phyloP scores from a whole-genome alignment of 2,329 filamentous ascomycete species.

The Neofusicoccum umdonicola region DNA sequence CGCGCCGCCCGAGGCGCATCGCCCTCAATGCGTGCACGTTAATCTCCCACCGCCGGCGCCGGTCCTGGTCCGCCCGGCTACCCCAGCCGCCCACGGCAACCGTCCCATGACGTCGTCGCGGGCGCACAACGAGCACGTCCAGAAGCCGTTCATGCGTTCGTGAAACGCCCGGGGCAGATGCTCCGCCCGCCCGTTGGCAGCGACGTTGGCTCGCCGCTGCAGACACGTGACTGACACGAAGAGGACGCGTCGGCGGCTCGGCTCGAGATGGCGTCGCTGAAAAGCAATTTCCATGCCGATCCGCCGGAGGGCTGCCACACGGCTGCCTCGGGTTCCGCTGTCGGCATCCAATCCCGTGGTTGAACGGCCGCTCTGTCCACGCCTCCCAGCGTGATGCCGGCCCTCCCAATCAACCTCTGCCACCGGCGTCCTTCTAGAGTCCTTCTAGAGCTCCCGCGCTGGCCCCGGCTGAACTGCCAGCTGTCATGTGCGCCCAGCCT shows the following conservation, averaged over 20 bases:
- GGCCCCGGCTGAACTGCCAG: background rate
- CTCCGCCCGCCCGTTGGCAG: background rate
- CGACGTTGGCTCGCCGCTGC: background rate
- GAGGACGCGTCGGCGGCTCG: slow-evolving; percentile 12
- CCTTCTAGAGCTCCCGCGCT: slow-evolving; percentile 2
- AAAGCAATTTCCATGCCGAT: slow-evolving; percentile 15
- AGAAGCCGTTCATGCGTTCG: background rate
- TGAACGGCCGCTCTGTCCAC: background rate
- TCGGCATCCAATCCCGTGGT: slow-evolving; percentile 4
- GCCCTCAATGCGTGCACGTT: slow-evolving; percentile 12
- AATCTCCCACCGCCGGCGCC: slow-evolving; percentile 7
- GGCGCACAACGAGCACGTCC: slow-evolving; percentile 11
- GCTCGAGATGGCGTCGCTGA: slow-evolving; percentile 8
- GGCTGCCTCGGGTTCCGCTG: slow-evolving; percentile 7
- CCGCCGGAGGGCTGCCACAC: background rate
- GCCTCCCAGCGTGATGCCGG: slow-evolving; percentile 1
- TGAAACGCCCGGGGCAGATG: background rate
- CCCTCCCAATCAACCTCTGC: slow-evolving; percentile 1
- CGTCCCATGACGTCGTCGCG: slow-evolving; percentile 5
- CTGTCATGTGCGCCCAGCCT: background rate
- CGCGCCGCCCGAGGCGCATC: slow-evolving; percentile 1
- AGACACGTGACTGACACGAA: slow-evolving; percentile 6
- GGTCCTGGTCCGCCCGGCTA: slow-evolving; percentile 1
- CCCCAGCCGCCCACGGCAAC: background rate
- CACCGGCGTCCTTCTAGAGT: slow-evolving; percentile 10